Percentiles rank a stretch among this genome's conserved stretches.
These are phyloP conservation scores for Rubia yunnanensis DNA, from an alignment of 257 asterid species.

Conservation along the genomic window DNA sequence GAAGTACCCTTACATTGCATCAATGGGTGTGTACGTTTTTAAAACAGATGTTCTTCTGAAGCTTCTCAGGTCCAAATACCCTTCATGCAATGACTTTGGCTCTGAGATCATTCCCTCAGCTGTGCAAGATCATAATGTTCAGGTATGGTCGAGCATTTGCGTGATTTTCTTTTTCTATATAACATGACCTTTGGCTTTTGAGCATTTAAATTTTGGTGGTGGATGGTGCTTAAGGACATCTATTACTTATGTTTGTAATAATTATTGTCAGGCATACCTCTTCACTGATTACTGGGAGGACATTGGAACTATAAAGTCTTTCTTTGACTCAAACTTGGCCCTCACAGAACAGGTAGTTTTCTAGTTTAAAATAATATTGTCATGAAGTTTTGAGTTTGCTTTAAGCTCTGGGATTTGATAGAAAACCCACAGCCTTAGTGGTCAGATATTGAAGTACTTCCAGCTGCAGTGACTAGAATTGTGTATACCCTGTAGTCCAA, in stretches of 20 bases:
- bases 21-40: slow-evolving; percentile 94
- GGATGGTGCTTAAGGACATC: not conserved
- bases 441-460: not conserved
- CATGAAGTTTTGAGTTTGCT: not conserved
- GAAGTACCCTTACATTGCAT: slow-evolving; percentile 71
- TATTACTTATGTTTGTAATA: slow-evolving; percentile 10
- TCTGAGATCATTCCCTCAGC: slow-evolving; percentile 95
- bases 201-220: not conserved
- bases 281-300: slow-evolving; percentile 96
- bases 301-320: slow-evolving; percentile 84
- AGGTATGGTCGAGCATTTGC: slow-evolving; percentile 32
- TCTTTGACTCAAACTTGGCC: slow-evolving; percentile 89
- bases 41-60: slow-evolving; percentile 64
- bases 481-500: too few relatives aligned
- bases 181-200: slow-evolving; percentile 1
- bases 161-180: not conserved
- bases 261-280: slow-evolving; percentile 52
- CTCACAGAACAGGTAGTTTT: slow-evolving; percentile 69
- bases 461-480: not conserved
- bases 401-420: not conserved
- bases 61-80: slow-evolving; percentile 53
- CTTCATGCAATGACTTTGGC: slow-evolving; percentile 87
- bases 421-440: not conserved
- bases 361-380: not conserved
- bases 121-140: slow-evolving; percentile 75